phyloP scores from a whole-genome alignment of 345 rosid genomes.

The Cardamine resedifolia region DNA sequence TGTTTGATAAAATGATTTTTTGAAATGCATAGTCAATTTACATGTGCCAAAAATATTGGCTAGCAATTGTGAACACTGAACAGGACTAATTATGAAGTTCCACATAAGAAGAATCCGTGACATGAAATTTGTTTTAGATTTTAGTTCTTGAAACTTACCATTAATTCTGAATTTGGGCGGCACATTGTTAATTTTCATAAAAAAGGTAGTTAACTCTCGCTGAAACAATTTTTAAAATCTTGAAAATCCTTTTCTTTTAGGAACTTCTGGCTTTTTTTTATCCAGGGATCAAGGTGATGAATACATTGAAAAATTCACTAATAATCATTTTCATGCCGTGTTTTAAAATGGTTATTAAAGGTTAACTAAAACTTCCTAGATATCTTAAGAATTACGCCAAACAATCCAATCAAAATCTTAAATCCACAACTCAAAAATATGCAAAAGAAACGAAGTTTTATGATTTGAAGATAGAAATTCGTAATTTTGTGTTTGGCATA shows the following conservation, averaged over 20 bases:
- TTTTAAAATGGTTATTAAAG: too few species aligned
- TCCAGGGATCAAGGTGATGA: not conserved
- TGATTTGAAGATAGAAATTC: not conserved
- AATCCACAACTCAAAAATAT: not conserved
- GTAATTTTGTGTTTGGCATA: constrained; percentile 26
- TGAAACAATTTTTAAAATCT: not conserved
- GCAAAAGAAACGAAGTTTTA: not conserved
- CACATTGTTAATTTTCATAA: not conserved
- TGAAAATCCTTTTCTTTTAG: not conserved
- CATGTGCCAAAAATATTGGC: not conserved
- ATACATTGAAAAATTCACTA: not conserved
- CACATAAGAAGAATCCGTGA: not conserved
- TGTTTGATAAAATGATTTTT: constrained; percentile 8
- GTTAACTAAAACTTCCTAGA: not conserved
- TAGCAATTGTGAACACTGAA: not conserved
- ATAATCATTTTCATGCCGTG: not conserved
- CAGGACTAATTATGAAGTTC: not conserved
- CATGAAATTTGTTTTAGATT: not conserved
- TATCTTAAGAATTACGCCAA: not conserved
- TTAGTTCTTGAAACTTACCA: not conserved
- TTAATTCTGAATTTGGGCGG: not conserved
- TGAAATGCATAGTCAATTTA: not conserved
- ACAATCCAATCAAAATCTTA: not conserved
- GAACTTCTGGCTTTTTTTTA: not conserved
- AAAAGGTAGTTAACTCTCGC: not conserved